phyloP scores from a whole-genome alignment of 768 basidiomycete species.

The Panus rudis region DNA sequence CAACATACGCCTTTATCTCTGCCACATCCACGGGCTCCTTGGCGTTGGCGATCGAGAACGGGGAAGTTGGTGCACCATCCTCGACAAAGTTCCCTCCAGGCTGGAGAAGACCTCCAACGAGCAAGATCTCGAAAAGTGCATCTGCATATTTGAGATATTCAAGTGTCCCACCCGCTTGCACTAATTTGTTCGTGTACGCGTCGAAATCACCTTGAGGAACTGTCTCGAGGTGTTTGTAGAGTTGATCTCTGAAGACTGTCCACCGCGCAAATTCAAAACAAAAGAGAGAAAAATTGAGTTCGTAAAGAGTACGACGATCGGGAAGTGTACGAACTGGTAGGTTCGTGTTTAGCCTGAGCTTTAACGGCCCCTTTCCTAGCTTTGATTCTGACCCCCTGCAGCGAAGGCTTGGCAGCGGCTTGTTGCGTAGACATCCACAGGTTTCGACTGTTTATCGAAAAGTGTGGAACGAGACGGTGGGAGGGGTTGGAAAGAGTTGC shows the following conservation, averaged over 20 bases:
- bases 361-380: conserved; percentile 90
- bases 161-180: conserved; percentile 87
- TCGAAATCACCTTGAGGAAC: conserved; percentile 79
- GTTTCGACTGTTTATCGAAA: too few species aligned
- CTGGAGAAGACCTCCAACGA: conserved; percentile 93
- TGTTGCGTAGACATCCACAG: conserved; percentile 92
- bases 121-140: conserved; percentile 89
- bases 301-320: conserved; percentile 1
- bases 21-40: conserved; percentile 72
- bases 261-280: too few species aligned
- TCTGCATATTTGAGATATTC: conserved; percentile 98
- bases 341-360: conserved; percentile 92
- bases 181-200: conserved; percentile 71
- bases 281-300: conserved; percentile 3
- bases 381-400: conserved; percentile 90
- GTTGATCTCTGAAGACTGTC: conserved; percentile 87
- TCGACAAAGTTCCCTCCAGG: conserved; percentile 92
- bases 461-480: too few species aligned
- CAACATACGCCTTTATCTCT: conserved; percentile 89
- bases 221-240: conserved; percentile 86
- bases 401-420: conserved; percentile 77
- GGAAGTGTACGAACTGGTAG: conserved; percentile 42
- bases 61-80: conserved; percentile 75
- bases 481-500: too few species aligned
- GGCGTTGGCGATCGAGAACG: conserved; percentile 83